Evolutionary conservation across 129 eudicot genomes (phyloP), one percentile per base, ranked within the genome.

Genomic region (Gnaphalium uliginosum): DNA sequence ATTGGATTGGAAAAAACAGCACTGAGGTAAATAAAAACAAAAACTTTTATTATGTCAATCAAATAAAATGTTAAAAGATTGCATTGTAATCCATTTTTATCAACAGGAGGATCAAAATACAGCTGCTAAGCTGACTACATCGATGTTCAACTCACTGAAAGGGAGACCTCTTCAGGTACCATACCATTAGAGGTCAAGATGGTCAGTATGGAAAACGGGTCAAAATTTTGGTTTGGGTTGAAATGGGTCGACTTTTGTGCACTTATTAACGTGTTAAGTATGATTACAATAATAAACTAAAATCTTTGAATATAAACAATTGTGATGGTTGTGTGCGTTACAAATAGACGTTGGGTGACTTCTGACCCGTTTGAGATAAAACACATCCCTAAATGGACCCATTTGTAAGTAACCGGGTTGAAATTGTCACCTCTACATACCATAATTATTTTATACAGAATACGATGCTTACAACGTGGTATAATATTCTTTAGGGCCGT

Each of bases 1-100:
- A 76, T 74, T 95, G 99, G 99, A 91, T 91, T 72, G 99, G 99
- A 57, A 91, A 87, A 79, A 97, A 95, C 81, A 95, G 99, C 73
- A 78, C 91, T 29, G 97, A 95, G 97, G 97, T 95, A 85, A 77
- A 82, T 29, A 6, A 66, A 23, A 72, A 64, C 0, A 58, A 54
- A 18, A 46, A 29, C 51, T 14, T 0, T 62, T 17, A 23, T n/a
- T 69, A 69, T 41, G 66, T 81, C 22, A 51, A 24, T 81, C 22
- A 51, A 24, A 13, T 59, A 25, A 75, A 61, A 33, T 24, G 50
- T 68, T n/a, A 24, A 57, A 21, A 37, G 17, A 8, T 60, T 60
- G 65, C 19, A 60, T 60, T 78, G 59, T 60, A 53, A 59, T 77
- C 69, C 62, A 30, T 43, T 26, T 70, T 25, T 29, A 58, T 78